Evolutionary conservation across 1,284 basidiomycete species (phyloP).

Genomic region (Porodaedalea pini): DNA sequence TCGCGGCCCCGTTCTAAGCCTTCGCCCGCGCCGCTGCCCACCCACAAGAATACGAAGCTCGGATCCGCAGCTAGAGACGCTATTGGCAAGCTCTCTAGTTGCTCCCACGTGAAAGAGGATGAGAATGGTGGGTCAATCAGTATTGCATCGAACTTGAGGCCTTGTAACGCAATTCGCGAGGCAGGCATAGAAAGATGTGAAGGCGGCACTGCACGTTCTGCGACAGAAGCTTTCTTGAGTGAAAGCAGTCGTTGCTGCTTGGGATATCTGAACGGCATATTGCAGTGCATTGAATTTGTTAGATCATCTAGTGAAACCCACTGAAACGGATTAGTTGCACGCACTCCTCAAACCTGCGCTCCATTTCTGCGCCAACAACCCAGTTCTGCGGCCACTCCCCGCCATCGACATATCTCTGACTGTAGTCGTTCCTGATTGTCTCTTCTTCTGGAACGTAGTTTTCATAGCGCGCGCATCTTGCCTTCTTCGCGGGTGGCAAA

Average conservation of each 20-base stretch:
- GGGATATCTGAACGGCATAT: conserved; percentile 63
- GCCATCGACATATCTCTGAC: conserved; percentile 83
- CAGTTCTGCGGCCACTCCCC: conserved; percentile 91
- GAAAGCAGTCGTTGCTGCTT: conserved; percentile 81
- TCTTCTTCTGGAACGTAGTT: conserved; percentile 91
- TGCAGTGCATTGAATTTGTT: neutral
- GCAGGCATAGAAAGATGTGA: conserved; percentile 55
- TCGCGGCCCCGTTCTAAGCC: conserved; percentile 92
- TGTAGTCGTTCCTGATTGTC: conserved; percentile 93
- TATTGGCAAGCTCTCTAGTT: conserved; percentile 79
- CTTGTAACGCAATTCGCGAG: conserved; percentile 9
- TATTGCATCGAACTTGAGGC: conserved; percentile 86
- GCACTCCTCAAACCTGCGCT: conserved; percentile 89
- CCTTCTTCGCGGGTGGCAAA: conserved; percentile 66
- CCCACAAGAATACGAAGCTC: conserved; percentile 95
- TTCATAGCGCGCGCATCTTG: conserved; percentile 58
- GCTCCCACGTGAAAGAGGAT: conserved; percentile 80
- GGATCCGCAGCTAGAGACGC: conserved; percentile 86
- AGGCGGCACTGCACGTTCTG: conserved; percentile 58
- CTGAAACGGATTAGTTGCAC: conserved; percentile 35
- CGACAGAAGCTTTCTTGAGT: conserved; percentile 73
- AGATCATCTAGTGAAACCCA: neutral
- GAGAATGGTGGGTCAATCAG: conserved; percentile 88
- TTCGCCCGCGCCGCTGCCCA: conserved; percentile 86
- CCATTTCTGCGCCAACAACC: conserved; percentile 82